Percentiles rank a stretch among this genome's conserved stretches.
Conservation (phyloP, 2,329 filamentous ascomycete genomes). For the Lachnellula occidentalis region DNA sequence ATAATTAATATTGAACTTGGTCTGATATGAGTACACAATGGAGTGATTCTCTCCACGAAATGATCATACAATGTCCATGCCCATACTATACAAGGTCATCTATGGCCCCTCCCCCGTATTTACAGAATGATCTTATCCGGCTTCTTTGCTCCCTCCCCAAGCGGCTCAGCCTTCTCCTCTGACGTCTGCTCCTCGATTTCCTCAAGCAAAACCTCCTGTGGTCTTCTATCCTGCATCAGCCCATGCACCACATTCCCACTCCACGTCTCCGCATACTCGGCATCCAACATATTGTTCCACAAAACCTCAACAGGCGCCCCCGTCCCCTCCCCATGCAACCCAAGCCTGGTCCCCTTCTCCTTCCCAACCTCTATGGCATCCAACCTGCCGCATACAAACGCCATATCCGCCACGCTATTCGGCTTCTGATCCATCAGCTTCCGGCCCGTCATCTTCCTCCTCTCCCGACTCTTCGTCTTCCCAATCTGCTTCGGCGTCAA, state of each 20-base stretch:
- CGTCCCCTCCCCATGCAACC: slow-evolving; percentile 14
- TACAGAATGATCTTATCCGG: not conserved
- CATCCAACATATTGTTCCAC: slow-evolving; percentile 34
- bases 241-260: slow-evolving; percentile 31
- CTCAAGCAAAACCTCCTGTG: not conserved
- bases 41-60: not conserved
- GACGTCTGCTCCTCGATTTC: not conserved
- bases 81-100: not conserved
- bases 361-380: slow-evolving; percentile 32
- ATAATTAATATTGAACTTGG: not conserved
- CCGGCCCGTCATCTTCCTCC: slow-evolving; percentile 39
- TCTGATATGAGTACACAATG: not conserved
- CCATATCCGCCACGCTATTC: slow-evolving; percentile 57
- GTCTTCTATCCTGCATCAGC: not conserved
- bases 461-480: slow-evolving; percentile 1
- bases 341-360: slow-evolving; percentile 15
- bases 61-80: not conserved
- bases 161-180: not conserved
- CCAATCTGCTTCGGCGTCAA: not conserved
- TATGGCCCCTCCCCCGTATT: not conserved
- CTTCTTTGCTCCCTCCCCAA: not conserved
- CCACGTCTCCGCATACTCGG: slow-evolving; percentile 35
- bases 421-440: slow-evolving; percentile 53
- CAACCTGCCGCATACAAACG: slow-evolving; percentile 31
- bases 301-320: slow-evolving; percentile 24